A percentile compares a stretch with the other conserved stretches of the same genome.
These are phyloP conservation scores for Calocybe gangraenosa DNA, from an alignment of 768 basidiomycete species.

Conservation along the genomic window DNA sequence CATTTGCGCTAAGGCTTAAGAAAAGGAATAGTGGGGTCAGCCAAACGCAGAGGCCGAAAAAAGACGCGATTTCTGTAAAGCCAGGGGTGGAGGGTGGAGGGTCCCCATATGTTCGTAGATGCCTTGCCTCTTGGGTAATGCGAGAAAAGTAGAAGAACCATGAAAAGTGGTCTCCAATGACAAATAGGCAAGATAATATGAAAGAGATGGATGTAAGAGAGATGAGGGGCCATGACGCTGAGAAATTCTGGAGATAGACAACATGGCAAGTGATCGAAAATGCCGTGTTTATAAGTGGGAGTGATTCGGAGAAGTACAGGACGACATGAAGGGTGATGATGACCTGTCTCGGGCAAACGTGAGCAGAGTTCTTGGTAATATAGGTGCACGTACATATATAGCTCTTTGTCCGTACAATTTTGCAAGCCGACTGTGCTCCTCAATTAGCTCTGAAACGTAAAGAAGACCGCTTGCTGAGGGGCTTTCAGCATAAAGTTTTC, in stretches of 20 bases:
- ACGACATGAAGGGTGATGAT: slow-evolving; percentile 76
- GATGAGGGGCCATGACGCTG: slow-evolving; percentile 86
- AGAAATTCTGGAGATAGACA: slow-evolving; percentile 93
- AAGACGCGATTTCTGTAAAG: slow-evolving; percentile 77
- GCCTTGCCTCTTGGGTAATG: slow-evolving; percentile 59
- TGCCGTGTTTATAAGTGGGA: slow-evolving; percentile 68
- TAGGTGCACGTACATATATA: slow-evolving; percentile 68
- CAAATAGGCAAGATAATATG: slow-evolving; percentile 79
- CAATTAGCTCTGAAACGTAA: slow-evolving; percentile 93
- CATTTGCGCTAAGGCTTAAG: slow-evolving; percentile 93
- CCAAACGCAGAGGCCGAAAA: slow-evolving; percentile 86
- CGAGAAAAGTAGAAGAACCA: slow-evolving; percentile 96
- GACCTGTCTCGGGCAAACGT: slow-evolving; percentile 39
- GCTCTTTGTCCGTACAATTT: slow-evolving; percentile 79
- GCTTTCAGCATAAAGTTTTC: slow-evolving; percentile 1
- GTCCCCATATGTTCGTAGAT: slow-evolving; percentile 44
- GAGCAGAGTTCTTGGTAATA: not conserved
- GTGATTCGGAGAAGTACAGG: slow-evolving; percentile 74
- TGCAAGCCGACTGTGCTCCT: slow-evolving; percentile 83
- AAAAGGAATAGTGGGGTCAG: slow-evolving; percentile 90
- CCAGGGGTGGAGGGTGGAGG: slow-evolving; percentile 31
- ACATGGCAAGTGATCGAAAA: slow-evolving; percentile 85
- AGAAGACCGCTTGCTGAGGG: slow-evolving; percentile 82
- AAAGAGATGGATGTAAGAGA: slow-evolving; percentile 84
- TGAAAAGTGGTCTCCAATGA: slow-evolving; percentile 87